Evolutionary conservation across 768 basidiomycete genomes (phyloP), one percentile per base, ranked within the genome.

Genomic region (Gloeostereum incarnatum): DNA sequence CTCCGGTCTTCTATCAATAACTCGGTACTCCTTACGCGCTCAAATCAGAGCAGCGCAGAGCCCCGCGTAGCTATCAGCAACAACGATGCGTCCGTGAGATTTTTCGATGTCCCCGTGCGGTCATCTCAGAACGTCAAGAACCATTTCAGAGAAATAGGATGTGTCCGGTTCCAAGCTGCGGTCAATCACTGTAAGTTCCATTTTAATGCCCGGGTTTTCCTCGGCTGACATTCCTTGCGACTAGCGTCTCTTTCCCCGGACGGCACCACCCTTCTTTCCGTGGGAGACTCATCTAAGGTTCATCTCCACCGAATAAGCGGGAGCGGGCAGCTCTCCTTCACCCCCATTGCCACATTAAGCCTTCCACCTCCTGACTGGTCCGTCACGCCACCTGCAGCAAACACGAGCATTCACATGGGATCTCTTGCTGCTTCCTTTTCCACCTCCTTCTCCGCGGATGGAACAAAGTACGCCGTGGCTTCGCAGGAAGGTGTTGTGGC

Each of bases 161-260:
- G 61, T 18, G 50, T 85, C 35, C 60, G 57, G 45, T 57, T 88
- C 10, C 69, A 73, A 42, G 85, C 85, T 6, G 74, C 86, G 3
- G 72, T 91, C 31, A 91, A 90, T 51, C 84, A 90, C 46, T 84
- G 85, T 88, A 48, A 39, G 84, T 66, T 11, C 17, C 31, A 27
- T 25, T 10, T 22, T 35, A 32, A 19, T 42, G 18, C 27, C 17
- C 18, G 23, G 33, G 32, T 21, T 42, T 38, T 22, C 31, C 27
- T 42, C n/a, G 45, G 29, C 41, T 46, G 35, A 45, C 29, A 40
- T 29, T 27, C 14, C 44, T 33, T 29, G n/a, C n/a, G 31, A 38
- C 48, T n/a, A 93, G 89, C 87, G 3, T 91, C 91, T 6, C 73
- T 97, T 48, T 91, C 90, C 0, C 90, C 89, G 0, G 88, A 94